A percentile compares a stretch with the other conserved stretches of the same genome.
These are phyloP conservation scores for Emergomyces pasteurianus DNA, from an alignment of 2,329 filamentous ascomycete genomes.

Conservation along the genomic window DNA sequence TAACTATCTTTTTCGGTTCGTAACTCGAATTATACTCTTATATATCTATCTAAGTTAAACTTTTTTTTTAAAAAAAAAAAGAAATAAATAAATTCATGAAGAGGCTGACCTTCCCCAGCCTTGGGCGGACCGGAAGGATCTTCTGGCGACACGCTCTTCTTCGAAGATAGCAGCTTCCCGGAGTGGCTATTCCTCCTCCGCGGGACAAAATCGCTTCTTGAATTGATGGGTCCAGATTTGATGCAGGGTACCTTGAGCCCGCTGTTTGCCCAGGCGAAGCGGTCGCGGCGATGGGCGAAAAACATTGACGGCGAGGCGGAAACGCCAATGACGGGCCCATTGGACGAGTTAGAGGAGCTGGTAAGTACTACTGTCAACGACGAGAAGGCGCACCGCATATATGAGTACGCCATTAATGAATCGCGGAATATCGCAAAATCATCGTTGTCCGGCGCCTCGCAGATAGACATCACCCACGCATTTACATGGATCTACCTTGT, in stretches of 20 bases:
- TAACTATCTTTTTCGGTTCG: neutral
- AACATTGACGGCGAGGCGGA: neutral
- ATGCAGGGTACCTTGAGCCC: neutral
- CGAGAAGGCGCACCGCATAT: neutral
- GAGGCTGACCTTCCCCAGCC: no score
- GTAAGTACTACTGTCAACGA: neutral
- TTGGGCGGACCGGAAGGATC: neutral
- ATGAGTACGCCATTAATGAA: neutral
- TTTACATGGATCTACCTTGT: neutral
- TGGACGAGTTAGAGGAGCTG: neutral
- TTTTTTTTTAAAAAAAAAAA: no score
- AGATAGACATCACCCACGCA: neutral
- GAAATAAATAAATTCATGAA: no score
- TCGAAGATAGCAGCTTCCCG: neutral
- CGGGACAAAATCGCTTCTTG: neutral
- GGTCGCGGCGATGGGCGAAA: neutral
- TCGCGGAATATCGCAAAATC: neutral
- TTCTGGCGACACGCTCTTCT: neutral
- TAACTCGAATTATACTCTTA: neutral
- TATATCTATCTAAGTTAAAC: neutral
- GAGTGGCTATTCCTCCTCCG: neutral
- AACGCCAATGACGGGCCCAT: neutral
- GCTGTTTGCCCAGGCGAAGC: neutral
- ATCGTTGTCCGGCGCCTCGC: neutral
- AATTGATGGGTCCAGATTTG: neutral